phyloP scores from a whole-genome alignment of 441 rosid species.

The Isatis lusitanica region DNA sequence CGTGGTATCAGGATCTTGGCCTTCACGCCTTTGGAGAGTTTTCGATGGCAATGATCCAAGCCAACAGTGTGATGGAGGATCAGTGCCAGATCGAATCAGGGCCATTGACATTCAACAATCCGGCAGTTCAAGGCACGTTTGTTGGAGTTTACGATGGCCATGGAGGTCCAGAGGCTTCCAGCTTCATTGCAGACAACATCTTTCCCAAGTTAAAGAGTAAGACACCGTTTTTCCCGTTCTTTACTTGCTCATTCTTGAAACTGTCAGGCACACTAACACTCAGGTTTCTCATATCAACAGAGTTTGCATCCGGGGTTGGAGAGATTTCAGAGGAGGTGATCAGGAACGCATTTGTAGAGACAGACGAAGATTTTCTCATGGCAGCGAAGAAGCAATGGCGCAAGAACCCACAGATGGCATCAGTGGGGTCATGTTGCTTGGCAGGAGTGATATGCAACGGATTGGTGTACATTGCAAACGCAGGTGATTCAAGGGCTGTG shows the following conservation, averaged over 20 bases:
- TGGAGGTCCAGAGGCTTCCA: conserved; percentile 79
- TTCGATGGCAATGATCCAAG: conserved; percentile 86
- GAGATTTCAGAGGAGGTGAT: conserved; percentile 45
- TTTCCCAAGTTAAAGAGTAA: conserved; percentile 68
- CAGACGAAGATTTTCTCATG: conserved; percentile 50
- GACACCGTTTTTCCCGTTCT: conserved; percentile 25
- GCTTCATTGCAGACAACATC: conserved; percentile 58
- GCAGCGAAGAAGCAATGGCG: conserved; percentile 55
- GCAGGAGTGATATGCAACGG: conserved; percentile 56
- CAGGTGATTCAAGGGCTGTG: conserved; percentile 59
- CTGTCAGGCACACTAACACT: conserved; percentile 15
- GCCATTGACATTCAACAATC: conserved; percentile 43
- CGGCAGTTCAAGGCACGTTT: conserved; percentile 64
- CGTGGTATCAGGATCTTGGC: conserved; percentile 77
- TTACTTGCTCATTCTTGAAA: conserved; percentile 4
- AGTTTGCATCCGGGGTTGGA: conserved; percentile 39
- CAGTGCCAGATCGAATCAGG: conserved; percentile 91
- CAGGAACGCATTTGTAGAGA: conserved; percentile 46
- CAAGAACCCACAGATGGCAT: conserved; percentile 54
- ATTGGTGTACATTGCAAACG: conserved; percentile 50
- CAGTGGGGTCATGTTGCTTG: conserved; percentile 68
- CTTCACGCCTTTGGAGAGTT: conserved; percentile 68
- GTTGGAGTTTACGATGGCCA: conserved; percentile 91
- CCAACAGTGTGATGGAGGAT: conserved; percentile 70
- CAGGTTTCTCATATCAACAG: conserved; percentile 31